Conservation (phyloP, 441 rosid genomes). For the Aleurites moluccanus region DNA sequence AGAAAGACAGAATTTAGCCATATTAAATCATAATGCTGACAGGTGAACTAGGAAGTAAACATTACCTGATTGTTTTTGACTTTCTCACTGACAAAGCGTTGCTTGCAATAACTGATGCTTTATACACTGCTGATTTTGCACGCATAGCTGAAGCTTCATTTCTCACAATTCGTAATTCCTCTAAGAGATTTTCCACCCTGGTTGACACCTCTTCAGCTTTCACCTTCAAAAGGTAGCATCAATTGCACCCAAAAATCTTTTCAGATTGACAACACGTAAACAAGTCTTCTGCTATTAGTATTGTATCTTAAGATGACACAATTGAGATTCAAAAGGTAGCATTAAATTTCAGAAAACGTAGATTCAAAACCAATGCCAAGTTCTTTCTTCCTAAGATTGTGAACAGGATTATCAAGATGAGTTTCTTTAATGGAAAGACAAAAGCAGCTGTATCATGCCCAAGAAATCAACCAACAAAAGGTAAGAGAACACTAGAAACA, state of each 20-base stretch:
- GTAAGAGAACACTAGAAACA: neutral
- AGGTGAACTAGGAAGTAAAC: neutral
- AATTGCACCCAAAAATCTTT: slow-evolving; percentile 5
- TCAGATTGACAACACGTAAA: neutral
- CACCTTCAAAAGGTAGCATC: slow-evolving; percentile 51
- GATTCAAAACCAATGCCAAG: neutral
- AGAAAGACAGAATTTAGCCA: neutral
- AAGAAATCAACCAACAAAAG: neutral
- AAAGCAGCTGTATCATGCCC: neutral
- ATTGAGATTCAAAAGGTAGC: neutral
- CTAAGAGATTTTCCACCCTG: slow-evolving; percentile 74
- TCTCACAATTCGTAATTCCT: slow-evolving; percentile 65
- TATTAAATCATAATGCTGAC: neutral
- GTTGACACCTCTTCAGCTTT: slow-evolving; percentile 81
- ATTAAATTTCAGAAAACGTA: neutral
- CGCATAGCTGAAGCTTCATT: slow-evolving; percentile 71
- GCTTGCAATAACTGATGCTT: slow-evolving; percentile 66
- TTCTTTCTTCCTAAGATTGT: neutral
- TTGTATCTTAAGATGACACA: neutral
- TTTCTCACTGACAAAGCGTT: slow-evolving; percentile 63
- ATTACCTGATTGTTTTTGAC: slow-evolving; percentile 56
- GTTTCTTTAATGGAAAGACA: neutral
- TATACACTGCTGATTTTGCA: slow-evolving; percentile 69
- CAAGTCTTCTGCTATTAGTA: neutral
- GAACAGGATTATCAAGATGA: neutral